A percentile compares a stretch with the other conserved stretches of the same genome.
phyloP scores from a whole-genome alignment of 1,284 basidiomycete species.

The Leccinum pachyderme region DNA sequence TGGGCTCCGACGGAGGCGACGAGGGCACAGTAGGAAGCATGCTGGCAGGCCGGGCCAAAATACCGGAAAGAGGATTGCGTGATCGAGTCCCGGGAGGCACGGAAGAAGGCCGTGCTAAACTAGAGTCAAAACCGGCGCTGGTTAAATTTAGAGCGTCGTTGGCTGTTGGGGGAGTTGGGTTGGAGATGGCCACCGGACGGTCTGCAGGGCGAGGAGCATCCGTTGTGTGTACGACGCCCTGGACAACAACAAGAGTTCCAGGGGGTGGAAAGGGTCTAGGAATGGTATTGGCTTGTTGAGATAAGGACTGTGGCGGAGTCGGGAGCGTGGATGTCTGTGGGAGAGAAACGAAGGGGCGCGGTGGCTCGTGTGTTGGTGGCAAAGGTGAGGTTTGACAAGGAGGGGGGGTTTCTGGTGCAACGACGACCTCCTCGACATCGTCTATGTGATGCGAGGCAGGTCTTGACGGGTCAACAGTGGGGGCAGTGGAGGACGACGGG shows the following conservation, averaged over 20 bases:
- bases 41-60: constrained; percentile 42
- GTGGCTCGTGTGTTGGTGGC: constrained; percentile 11
- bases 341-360: constrained; percentile 7
- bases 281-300: constrained; percentile 16
- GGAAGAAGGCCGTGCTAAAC: constrained; percentile 29
- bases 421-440: constrained; percentile 22
- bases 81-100: constrained; percentile 27
- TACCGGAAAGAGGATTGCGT: constrained; percentile 42
- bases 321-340: constrained; percentile 4
- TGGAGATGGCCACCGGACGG: constrained; percentile 10
- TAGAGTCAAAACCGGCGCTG: constrained; percentile 7
- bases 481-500: constrained; percentile 24
- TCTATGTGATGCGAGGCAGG: constrained; percentile 4
- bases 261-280: constrained; percentile 61
- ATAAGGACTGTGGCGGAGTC: constrained; percentile 9
- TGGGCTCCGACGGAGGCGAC: constrained; percentile 9
- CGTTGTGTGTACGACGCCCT: constrained; percentile 77
- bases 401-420: constrained; percentile 15
- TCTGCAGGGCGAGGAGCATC: constrained; percentile 46
- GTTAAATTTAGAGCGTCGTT: constrained; percentile 7
- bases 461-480: constrained; percentile 6
- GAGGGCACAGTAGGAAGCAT: constrained; percentile 25
- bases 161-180: constrained; percentile 11
- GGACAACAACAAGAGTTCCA: constrained; percentile 75
- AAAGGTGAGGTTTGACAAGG: constrained; percentile 10